A percentile compares a stretch with the other conserved stretches of the same genome.
phyloP scores from a whole-genome alignment of 208 protist genomes.

The Acanthamoeba culbertsoni region DNA sequence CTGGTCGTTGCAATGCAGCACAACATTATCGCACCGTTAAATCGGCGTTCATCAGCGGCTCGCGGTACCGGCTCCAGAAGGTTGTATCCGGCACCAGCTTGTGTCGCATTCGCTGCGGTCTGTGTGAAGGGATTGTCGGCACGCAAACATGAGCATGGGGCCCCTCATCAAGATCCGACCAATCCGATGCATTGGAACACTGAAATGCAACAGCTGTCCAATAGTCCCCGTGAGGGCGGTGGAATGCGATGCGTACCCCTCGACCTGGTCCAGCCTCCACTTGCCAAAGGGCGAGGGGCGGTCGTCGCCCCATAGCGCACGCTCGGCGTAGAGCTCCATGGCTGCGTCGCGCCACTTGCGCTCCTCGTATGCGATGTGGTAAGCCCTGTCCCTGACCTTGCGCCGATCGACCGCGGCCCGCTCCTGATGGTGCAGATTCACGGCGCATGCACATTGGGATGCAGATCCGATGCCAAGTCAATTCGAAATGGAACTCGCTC shows the following conservation, averaged over 20 bases:
- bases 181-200: not conserved
- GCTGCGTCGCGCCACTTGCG: constrained; percentile 39
- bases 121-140: too few species aligned
- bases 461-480: too few species aligned
- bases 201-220: not conserved
- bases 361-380: constrained; percentile 8
- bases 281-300: constrained; percentile 43
- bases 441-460: too few species aligned
- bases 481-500: too few species aligned
- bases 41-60: not conserved
- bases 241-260: constrained; percentile 7
- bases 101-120: not conserved
- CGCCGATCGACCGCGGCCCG: not conserved
- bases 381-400: not conserved
- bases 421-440: too few species aligned
- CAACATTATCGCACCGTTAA: too few species aligned
- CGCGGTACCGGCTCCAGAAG: not conserved
- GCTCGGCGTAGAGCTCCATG: constrained; percentile 64
- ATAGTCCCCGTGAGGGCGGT: too few species aligned
- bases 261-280: constrained; percentile 67
- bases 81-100: not conserved
- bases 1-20: too few species aligned
- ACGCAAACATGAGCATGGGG: not conserved
- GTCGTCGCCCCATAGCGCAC: constrained; percentile 63
- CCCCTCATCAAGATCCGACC: not conserved